Percentiles rank a stretch among this genome's conserved stretches.
phyloP scores from a whole-genome alignment of 441 rosid genomes.

The Pelargonium myrrhifolium region DNA sequence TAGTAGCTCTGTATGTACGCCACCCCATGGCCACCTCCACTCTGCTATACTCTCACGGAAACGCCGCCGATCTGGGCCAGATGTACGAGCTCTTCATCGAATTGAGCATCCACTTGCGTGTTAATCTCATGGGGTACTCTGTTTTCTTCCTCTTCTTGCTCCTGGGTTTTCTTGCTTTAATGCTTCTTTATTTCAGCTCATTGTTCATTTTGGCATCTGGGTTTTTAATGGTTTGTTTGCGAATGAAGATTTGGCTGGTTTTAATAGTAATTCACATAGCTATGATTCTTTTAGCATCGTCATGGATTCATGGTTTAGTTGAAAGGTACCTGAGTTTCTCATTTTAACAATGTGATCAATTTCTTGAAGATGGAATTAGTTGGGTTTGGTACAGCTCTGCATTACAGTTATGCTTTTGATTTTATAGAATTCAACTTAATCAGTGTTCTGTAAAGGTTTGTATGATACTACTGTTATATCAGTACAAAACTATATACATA shows the following conservation, averaged over 20 bases:
- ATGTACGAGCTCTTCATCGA: constrained; percentile 97
- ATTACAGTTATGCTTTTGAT: background rate
- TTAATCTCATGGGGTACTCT: constrained; percentile 88
- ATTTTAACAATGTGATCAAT: background rate
- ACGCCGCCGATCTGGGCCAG: constrained; percentile 99
- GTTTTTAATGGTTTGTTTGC: constrained; percentile 8
- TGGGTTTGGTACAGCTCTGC: background rate
- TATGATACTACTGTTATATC: too few species aligned
- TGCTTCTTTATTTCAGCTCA: background rate
- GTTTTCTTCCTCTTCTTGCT: constrained; percentile 8
- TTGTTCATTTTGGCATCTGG: constrained; percentile 17
- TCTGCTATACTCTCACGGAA: constrained; percentile 88
- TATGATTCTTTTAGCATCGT: background rate
- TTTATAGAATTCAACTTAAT: too few species aligned
- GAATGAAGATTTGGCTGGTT: constrained; percentile 8
- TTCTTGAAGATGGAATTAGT: background rate
- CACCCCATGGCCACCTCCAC: constrained; percentile 90
- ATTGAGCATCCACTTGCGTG: constrained; percentile 80
- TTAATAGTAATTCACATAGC: background rate
- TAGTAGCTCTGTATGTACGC: constrained; percentile 73
- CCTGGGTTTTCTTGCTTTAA: background rate
- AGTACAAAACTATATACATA: too few species aligned
- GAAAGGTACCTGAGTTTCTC: background rate
- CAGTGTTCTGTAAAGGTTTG: too few species aligned
- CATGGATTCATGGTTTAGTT: background rate